Evolutionary conservation across 2,329 filamentous ascomycete species (phyloP), one percentile per base, ranked within the genome.

Genomic region (Fusarium gaditjirri): DNA sequence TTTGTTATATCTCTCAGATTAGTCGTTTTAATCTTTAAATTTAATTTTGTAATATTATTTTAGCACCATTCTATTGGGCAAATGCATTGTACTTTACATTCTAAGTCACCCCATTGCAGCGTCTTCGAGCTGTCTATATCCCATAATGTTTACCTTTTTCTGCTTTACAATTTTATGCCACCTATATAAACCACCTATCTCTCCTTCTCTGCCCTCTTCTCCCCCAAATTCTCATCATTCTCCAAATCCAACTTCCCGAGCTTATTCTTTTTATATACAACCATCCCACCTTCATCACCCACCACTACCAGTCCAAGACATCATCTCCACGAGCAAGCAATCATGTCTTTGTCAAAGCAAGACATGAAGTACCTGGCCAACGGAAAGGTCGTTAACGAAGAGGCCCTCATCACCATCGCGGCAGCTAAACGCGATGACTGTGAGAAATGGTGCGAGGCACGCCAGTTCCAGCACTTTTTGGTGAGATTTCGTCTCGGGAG

Each of bases 191-290:
- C 4, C 49, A 5, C 33, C 9, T 0, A 2, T 7, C 1, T 7
- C 7, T 14, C 23, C 3, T 3, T 7, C 5, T 27, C 17, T 2
- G 8, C 1, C 19, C 6, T n/a, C 1, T 1, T 3, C 12, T 13
- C 2, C 12, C 16, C 33, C 9, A 17, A 4, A 7, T 3, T 13
- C 13, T 29, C 5, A 53, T 8, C 9, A 39, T 38, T 29, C 35
- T 39, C 13, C 9, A 17, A 53, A n/a, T n/a, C 17, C 16, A 25
- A 9, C 33, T n/a, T 7, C 25, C 19, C 10, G 5, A 21, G 21
- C 10, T 16, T 10, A 17, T 39, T 39, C 25, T 17, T 2, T n/a
- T n/a, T 7, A 29, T 17, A 50, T 25, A 50, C n/a, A 33, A 5
- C n/a, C 17, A 27, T 54, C 50, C 35, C 25, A 42, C 21, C 21